These are phyloP conservation scores for Trichocladium uniseriatum DNA, from an alignment of 495 filamentous ascomycete species.

Conservation along the genomic window DNA sequence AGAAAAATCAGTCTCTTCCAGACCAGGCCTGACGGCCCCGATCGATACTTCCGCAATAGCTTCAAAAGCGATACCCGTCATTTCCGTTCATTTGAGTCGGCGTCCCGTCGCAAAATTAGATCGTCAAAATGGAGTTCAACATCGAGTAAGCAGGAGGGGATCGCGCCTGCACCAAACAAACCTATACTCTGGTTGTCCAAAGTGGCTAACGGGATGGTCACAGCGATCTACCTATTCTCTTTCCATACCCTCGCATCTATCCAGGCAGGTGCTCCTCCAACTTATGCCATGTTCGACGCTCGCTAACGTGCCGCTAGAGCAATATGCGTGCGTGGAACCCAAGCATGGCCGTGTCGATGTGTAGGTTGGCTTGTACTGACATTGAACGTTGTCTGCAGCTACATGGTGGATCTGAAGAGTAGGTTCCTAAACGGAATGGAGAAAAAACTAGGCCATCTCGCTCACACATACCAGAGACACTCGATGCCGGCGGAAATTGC, in stretches of 20 bases:
- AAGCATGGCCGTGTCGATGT: background rate
- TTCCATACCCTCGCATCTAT: conserved; percentile 95
- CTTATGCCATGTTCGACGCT: background rate
- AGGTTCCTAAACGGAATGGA: background rate
- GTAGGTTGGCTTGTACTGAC: background rate
- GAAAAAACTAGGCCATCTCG: background rate
- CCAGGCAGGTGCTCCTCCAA: conserved; percentile 47
- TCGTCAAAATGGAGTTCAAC: conserved; percentile 75
- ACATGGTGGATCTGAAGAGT: conserved; percentile 98
- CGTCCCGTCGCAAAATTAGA: no score
- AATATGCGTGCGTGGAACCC: conserved; percentile 66
- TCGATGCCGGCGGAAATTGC: conserved; percentile 90
- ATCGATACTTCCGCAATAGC: no score
- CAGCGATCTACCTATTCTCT: conserved; percentile 87
- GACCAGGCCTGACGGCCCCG: no score
- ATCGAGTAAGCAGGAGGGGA: conserved; percentile 49
- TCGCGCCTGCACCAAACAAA: background rate
- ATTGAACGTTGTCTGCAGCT: conserved; percentile 37
- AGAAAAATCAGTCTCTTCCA: background rate
- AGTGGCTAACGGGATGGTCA: conserved; percentile 4
- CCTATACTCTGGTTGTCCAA: background rate
- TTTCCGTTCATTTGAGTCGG: no score
- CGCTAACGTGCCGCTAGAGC: conserved; percentile 43
- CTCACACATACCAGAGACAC: conserved; percentile 47
- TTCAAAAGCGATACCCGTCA: no score